These are phyloP conservation scores for Psidium guajava DNA, from an alignment of 345 rosid genomes.

Conservation along the genomic window DNA sequence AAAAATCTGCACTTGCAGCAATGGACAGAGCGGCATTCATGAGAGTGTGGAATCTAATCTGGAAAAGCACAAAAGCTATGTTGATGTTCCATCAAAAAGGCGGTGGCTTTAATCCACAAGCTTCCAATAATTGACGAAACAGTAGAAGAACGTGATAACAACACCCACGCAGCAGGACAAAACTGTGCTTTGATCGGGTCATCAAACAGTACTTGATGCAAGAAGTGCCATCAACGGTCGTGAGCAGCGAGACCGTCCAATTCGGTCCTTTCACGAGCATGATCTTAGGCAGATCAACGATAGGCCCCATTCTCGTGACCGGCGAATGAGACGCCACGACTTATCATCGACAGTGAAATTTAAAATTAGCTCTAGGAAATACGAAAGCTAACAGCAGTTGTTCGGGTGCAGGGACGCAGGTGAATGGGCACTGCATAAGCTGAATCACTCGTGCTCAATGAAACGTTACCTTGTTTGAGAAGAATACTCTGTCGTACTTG, in stretches of 20 bases:
- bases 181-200: neutral
- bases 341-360: neutral
- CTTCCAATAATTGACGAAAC: neutral
- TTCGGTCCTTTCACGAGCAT: neutral
- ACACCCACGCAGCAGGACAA: too few species aligned
- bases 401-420: neutral
- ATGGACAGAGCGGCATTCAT: too few species aligned
- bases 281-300: neutral
- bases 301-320: neutral
- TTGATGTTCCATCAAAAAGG: neutral
- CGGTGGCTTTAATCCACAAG: neutral
- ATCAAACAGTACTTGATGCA: neutral
- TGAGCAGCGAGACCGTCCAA: neutral
- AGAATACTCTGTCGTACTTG: conserved; percentile 65
- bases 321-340: neutral
- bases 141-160: neutral
- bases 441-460: neutral
- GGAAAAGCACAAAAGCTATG: neutral
- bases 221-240: neutral
- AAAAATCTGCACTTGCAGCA: neutral
- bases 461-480: conserved; percentile 67
- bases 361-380: neutral
- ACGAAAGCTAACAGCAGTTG: neutral
- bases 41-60: neutral
- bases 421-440: neutral